A percentile compares a stretch with the other conserved stretches of the same genome.
Conservation (phyloP, 2,329 filamentous ascomycete species). For the Fusarium hainanense region DNA sequence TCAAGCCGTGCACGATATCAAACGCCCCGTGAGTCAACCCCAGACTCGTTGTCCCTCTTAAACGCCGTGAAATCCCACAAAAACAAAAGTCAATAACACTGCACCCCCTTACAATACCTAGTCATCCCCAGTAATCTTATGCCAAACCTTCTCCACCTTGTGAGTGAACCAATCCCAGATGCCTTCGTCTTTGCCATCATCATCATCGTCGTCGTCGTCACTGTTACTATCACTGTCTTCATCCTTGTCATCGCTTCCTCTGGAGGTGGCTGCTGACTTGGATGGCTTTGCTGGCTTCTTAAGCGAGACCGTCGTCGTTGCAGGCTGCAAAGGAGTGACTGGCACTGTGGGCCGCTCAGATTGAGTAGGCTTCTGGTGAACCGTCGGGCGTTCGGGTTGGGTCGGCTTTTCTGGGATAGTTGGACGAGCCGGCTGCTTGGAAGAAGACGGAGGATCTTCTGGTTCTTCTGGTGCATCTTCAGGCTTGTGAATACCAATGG, state of each 20-base stretch:
- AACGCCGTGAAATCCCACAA: conserved; percentile 28
- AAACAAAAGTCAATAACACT: not conserved
- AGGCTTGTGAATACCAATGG: conserved; percentile 70
- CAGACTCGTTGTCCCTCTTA: conserved; percentile 10
- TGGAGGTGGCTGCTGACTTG: conserved; percentile 28
- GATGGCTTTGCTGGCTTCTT: conserved; percentile 30
- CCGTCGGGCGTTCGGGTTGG: conserved; percentile 27
- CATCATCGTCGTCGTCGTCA: conserved; percentile 44
- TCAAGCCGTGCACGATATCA: not conserved
- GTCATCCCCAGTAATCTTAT: conserved; percentile 54
- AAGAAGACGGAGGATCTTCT: conserved; percentile 57
- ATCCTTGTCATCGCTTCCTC: conserved; percentile 22
- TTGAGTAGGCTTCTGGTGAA: conserved; percentile 30
- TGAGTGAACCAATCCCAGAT: conserved; percentile 65
- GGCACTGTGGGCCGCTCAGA: conserved; percentile 26
- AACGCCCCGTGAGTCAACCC: conserved; percentile 22
- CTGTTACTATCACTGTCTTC: conserved; percentile 24
- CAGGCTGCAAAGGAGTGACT: conserved; percentile 23
- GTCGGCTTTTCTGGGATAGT: conserved; percentile 33
- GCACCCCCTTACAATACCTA: conserved; percentile 1
- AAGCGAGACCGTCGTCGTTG: conserved; percentile 36
- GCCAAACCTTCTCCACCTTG: conserved; percentile 60
- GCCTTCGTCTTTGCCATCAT: conserved; percentile 49
- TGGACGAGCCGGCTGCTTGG: conserved; percentile 39
- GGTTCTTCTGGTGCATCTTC: conserved; percentile 62